Evolutionary conservation across 148 eudicot genomes (phyloP), one percentile per base, ranked within the genome.

Genomic region (Arctostaphylos glauca): DNA sequence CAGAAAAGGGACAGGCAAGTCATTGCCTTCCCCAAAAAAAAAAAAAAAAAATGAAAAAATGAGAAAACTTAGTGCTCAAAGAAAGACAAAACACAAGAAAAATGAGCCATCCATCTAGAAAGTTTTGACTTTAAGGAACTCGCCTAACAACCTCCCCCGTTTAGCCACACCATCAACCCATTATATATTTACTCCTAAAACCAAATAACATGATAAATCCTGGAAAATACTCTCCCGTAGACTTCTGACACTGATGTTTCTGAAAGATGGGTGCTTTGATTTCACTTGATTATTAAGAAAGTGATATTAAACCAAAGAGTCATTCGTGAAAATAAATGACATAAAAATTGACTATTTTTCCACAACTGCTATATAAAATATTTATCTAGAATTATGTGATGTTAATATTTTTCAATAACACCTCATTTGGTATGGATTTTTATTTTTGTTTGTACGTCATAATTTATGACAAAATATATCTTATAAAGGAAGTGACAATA

Each of bases 101-200:
- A 64, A 18, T 54, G 82, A 68, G 66, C 49, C 85, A 76, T 78
- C 71, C 85, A 83, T 87, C 87, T 87, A 87, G 89, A 87, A 87
- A 71, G 47, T 38, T 38, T 82, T 85, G 89, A 87, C 89, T 84
- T 85, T 85, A 43, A 6, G 49, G 60, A 78, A 16, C 38, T 31
- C 21, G 6, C 41, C 56, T 44, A 31, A 53, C 2, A 19, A 13
- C 38, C 50, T 54, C 58, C 25, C 54, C 5, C 18, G 75, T 48
- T 62, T 9, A 50, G 31, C 21, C 74, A 78, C 80, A 23, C 49
- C 81, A 80, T 31, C 16, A 25, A 12, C 15, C 18, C 23, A 12
- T 2, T 13, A 78, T 13, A 78, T 31, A 31, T 31, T 31, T 31
- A 31, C 38, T 1, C 38, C 38, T 31, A 31, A 31, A 31, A 31